A percentile compares a stretch with the other conserved stretches of the same genome.
These are phyloP conservation scores for Eleusine indica DNA, from an alignment of 176 grass and related monocot genomes.

Conservation along the genomic window DNA sequence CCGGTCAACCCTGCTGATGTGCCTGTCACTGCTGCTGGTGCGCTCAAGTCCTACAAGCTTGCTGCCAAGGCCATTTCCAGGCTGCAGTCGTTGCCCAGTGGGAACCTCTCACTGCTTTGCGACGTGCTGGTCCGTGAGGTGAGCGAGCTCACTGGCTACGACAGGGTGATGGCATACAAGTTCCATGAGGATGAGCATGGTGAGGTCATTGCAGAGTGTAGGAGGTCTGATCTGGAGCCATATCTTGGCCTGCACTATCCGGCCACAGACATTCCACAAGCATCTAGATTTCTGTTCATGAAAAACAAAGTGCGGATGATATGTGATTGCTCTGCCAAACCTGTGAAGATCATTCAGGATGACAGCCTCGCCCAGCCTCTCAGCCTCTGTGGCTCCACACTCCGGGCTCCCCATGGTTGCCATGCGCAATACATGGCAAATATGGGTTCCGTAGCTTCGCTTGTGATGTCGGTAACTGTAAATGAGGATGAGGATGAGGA, in stretches of 20 bases:
- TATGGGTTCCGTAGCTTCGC: slow-evolving; percentile 88
- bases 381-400: slow-evolving; percentile 80
- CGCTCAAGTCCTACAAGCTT: slow-evolving; percentile 90
- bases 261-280: slow-evolving; percentile 90
- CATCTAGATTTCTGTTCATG: slow-evolving; percentile 92
- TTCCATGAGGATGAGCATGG: slow-evolving; percentile 98
- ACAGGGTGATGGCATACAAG: slow-evolving; percentile 95
- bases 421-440: slow-evolving; percentile 97
- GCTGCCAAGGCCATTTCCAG: slow-evolving; percentile 92
- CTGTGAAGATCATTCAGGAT: slow-evolving; percentile 82
- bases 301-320: slow-evolving; percentile 99
- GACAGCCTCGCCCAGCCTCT: slow-evolving; percentile 62
- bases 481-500: slow-evolving; percentile 77
- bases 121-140: slow-evolving; percentile 93
- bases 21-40: slow-evolving; percentile 73
- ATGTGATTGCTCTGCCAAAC: slow-evolving; percentile 65
- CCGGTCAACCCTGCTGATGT: slow-evolving; percentile 87
- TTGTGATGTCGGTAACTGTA: slow-evolving; percentile 92
- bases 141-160: slow-evolving; percentile 83
- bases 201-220: slow-evolving; percentile 90
- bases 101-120: slow-evolving; percentile 88
- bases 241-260: slow-evolving; percentile 96
- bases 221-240: slow-evolving; percentile 81
- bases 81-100: slow-evolving; percentile 82
- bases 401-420: slow-evolving; percentile 87